Base-by-base conservation (phyloP, 179 eudicot genomes). In the Silene vulgaris region DNA sequence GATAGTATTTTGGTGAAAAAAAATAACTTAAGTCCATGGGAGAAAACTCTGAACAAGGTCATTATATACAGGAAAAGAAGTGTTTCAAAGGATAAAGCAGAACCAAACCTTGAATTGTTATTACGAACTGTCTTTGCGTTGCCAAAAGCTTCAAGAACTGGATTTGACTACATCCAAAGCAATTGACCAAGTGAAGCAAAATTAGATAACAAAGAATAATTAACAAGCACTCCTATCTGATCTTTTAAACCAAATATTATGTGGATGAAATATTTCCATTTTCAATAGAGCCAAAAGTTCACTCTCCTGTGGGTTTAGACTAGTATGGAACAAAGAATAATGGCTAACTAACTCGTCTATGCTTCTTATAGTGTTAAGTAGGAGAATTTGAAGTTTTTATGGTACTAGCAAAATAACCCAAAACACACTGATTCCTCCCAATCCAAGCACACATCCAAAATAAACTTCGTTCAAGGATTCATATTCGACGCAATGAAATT, bases 81-180 rank as follows among this genome's bases (percentile, higher is more conserved):
- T 23, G 64, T 5, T 62, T 14, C 37, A 32, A 20, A 54, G 37
- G 62, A 29, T 69, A 64, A 79, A 65, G 65, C 45, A 61, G 63
- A 68, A 50, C 50, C 85, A 81, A 77, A 95, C 99, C 99, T 94
- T 72, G 99, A 95, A 78, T 95, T 95, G 86, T 95, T 91, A 76
- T 94, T 92, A 77, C 96, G 86, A 77, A 92, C 90, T 70, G 98
- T 94, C 85, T 94, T 94, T 60, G 95, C 99, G 82, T 95, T 95
- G 77, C 99, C 96, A 85, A 95, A 95, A 74, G 99, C 99, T 84
- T 95, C 99, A 60, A 95, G 93, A 73, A 95, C 97, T 74, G 99
- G 99, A 86, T 90, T 95, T 65, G 98, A 95, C 99, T 92, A 85
- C 90, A 87, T 52, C 62, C 72, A 73, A 68, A 70, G 67, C 29